Evolutionary conservation across 2,329 filamentous ascomycete genomes (phyloP).

Genomic region (Blumeria graminis): DNA sequence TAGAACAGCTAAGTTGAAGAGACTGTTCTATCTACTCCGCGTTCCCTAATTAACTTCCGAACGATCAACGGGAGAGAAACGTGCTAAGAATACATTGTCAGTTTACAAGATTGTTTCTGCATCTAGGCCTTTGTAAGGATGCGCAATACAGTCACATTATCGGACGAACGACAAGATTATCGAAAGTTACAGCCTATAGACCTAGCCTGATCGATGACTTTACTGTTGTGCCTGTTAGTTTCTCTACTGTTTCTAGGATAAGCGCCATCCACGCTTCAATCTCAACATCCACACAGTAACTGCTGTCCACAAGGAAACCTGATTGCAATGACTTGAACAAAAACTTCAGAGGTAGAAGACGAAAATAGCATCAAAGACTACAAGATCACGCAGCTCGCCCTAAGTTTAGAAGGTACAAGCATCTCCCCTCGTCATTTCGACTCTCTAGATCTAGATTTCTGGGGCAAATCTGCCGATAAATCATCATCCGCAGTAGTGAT

Average conservation of each 20-base stretch:
- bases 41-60: constrained; percentile 1
- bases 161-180: neutral
- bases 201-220: neutral
- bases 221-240: too few species aligned
- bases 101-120: neutral
- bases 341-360: neutral
- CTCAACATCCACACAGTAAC: neutral
- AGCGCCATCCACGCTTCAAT: neutral
- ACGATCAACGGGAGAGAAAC: neutral
- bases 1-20: constrained; percentile 1
- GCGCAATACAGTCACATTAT: neutral
- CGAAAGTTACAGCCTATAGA: neutral
- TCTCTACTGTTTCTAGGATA: neutral
- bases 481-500: neutral
- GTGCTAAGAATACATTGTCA: neutral
- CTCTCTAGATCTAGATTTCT: too few species aligned
- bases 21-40: neutral
- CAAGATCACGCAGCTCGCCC: neutral
- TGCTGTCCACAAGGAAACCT: neutral
- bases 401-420: neutral
- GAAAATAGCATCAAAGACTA: neutral
- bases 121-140: neutral
- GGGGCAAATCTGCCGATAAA: neutral
- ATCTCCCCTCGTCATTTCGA: neutral
- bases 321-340: neutral